These are phyloP conservation scores for Microbotryum intermedium DNA, from an alignment of 1,284 basidiomycete species.

Conservation along the genomic window DNA sequence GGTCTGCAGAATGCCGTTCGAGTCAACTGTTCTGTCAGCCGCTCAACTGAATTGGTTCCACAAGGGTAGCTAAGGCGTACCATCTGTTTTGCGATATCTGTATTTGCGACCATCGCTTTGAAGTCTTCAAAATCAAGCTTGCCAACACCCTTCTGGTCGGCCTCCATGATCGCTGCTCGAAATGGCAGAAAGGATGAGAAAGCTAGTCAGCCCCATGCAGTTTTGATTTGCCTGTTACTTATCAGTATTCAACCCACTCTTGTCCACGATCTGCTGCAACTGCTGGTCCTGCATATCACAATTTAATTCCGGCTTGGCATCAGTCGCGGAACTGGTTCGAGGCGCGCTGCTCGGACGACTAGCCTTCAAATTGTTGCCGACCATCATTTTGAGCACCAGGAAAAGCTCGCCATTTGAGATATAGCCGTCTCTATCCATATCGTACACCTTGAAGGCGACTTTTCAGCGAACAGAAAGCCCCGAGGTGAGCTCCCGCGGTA, in stretches of 20 bases:
- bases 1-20: not conserved
- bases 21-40: not conserved
- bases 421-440: conserved; percentile 92
- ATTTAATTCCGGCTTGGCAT: too few relatives aligned
- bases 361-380: conserved; percentile 94
- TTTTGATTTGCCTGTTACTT: not conserved
- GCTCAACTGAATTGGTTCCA: not conserved
- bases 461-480: not conserved
- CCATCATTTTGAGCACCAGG: conserved; percentile 99
- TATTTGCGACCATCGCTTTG: conserved; percentile 90
- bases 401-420: conserved; percentile 99
- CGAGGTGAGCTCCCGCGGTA: not conserved
- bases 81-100: conserved; percentile 97
- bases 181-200: not conserved
- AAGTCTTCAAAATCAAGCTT: conserved; percentile 97
- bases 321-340: not conserved
- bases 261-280: conserved; percentile 98
- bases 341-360: too few relatives aligned
- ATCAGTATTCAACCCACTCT: conserved; percentile 46
- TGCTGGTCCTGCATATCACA: conserved; percentile 69
- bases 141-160: conserved; percentile 94
- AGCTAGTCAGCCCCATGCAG: not conserved
- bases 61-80: not conserved
- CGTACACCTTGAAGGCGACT: conserved; percentile 99
- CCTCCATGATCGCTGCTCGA: conserved; percentile 78